Evolutionary conservation across 208 protist species (phyloP).

Genomic region (Angomonas ambiguus): DNA sequence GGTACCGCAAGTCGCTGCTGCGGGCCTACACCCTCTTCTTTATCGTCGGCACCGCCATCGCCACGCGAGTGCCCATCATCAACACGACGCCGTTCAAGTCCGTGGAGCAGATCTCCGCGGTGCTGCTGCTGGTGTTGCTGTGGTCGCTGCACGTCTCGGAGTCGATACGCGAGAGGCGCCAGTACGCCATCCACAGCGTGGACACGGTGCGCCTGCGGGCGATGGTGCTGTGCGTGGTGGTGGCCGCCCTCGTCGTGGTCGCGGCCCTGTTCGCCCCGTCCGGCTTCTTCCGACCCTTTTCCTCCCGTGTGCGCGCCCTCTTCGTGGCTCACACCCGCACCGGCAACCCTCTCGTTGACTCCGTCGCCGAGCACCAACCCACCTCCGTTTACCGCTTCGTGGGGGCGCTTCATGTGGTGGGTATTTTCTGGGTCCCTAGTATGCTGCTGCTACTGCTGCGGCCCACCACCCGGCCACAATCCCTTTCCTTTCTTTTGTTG

Average conservation of each 20-base stretch:
- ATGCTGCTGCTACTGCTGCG: not conserved
- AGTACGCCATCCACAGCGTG: slow-evolving; percentile 18
- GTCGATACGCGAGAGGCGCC: slow-evolving; percentile 15
- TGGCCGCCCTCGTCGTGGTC: slow-evolving; percentile 16
- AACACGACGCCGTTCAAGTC: slow-evolving; percentile 91
- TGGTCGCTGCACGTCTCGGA: slow-evolving; percentile 28
- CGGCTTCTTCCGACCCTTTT: slow-evolving; percentile 51
- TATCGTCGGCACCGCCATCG: slow-evolving; percentile 92
- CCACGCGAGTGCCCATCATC: slow-evolving; percentile 94
- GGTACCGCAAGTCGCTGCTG: not conserved
- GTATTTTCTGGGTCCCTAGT: slow-evolving; percentile 21
- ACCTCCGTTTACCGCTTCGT: slow-evolving; percentile 5
- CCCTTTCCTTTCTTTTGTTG: slow-evolving; percentile 31
- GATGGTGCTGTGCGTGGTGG: slow-evolving; percentile 22
- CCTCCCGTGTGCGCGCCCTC: slow-evolving; percentile 55
- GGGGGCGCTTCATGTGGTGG: slow-evolving; percentile 17
- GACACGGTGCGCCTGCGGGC: slow-evolving; percentile 26
- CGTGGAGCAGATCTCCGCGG: slow-evolving; percentile 93
- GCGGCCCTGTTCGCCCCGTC: slow-evolving; percentile 28
- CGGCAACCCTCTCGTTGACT: slow-evolving; percentile 76
- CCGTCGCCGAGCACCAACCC: slow-evolving; percentile 66
- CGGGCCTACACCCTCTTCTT: slow-evolving; percentile 7
- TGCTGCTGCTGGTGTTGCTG: slow-evolving; percentile 82
- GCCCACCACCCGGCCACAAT: not conserved
- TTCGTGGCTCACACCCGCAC: slow-evolving; percentile 70